These are phyloP conservation scores for Trichosporon sp. DNA, from an alignment of 1,284 basidiomycete genomes.

Conservation along the genomic window DNA sequence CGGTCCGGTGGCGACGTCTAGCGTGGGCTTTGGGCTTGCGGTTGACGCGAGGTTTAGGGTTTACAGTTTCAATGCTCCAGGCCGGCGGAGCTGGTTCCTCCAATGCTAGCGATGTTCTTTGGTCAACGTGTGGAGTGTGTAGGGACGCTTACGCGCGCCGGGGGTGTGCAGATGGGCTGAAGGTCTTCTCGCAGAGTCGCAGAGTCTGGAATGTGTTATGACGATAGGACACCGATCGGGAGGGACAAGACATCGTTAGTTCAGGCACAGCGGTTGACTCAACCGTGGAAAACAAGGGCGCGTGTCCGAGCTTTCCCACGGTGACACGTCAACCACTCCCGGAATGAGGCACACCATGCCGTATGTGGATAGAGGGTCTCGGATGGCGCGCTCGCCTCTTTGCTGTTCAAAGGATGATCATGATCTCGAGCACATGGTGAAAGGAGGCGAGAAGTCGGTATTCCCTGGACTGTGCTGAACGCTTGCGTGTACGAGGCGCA, in stretches of 20 bases:
- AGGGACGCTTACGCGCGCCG: conserved; percentile 4
- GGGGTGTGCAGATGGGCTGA: background rate
- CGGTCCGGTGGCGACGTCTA: background rate
- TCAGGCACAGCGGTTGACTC: conserved; percentile 17
- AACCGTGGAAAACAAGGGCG: conserved; percentile 18
- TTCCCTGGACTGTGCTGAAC: background rate
- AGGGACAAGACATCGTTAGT: background rate
- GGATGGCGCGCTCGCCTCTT: too few species aligned
- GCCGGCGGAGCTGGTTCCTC: background rate
- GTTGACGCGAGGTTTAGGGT: conserved; percentile 18
- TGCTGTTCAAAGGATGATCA: background rate
- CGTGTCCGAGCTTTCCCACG: conserved; percentile 13
- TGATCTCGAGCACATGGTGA: background rate
- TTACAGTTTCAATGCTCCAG: conserved; percentile 10
- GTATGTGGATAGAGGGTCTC: background rate
- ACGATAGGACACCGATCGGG: conserved; percentile 18
- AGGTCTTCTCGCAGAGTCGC: background rate
- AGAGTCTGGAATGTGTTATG: conserved; percentile 7
- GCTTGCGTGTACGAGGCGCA: background rate
- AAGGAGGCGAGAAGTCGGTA: background rate
- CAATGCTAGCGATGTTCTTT: background rate
- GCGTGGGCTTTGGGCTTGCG: background rate
- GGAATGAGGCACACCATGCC: conserved; percentile 1
- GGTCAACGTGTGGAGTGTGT: conserved; percentile 7
- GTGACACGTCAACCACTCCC: background rate